Evolutionary conservation across 495 filamentous ascomycete species (phyloP), one percentile per base, ranked within the genome.

Genomic region (Xylaria cubensis): DNA sequence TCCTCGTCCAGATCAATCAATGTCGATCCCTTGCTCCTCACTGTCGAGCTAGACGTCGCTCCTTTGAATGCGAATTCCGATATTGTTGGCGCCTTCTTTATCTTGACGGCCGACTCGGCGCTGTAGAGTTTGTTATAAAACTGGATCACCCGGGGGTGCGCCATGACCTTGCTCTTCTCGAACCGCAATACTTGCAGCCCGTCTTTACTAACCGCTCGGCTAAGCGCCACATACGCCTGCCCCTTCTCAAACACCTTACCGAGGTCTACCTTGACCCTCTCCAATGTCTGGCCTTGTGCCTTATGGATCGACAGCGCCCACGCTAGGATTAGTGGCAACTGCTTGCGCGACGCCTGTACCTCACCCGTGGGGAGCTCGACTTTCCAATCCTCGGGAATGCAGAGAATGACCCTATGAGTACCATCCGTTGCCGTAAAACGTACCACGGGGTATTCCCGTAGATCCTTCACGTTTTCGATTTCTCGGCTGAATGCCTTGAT

Each of bases 221-320:
- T 91, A 42, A 95, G 87, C 59, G 93, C 93, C 51, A 95, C 93
- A 76, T 95, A 95, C 2, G 90, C 92, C 75, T 95, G 96, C 0
- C 96, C 96, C 80, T 97, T 98, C 80, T 98, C 96, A 75, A 99
- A 99, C 10, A 96, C 93, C 74, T 86, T 91, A 19, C 94, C 93
- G 0, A 99, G 86, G 75, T 98, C 94, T 7, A 99, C 95, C 79
- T 97, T 97, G 61, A 98, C 97, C 19, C 96, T 87, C 77, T 97
- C 94, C 56, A 99, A 84, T 17, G 96, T 98, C 78, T 98, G 97
- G 0, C 96, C 96, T 78, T 99, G 96, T 10, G 97, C 96, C 82
- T 99, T 99, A 84, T 99, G 96, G 73, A 99, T 98, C 2, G 93
- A 97, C 19, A 99, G 83, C 17, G 96, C 97, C 96, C 96, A 98